Base-by-base conservation (phyloP, 129 eudicot genomes). In the Apium graveolens region DNA sequence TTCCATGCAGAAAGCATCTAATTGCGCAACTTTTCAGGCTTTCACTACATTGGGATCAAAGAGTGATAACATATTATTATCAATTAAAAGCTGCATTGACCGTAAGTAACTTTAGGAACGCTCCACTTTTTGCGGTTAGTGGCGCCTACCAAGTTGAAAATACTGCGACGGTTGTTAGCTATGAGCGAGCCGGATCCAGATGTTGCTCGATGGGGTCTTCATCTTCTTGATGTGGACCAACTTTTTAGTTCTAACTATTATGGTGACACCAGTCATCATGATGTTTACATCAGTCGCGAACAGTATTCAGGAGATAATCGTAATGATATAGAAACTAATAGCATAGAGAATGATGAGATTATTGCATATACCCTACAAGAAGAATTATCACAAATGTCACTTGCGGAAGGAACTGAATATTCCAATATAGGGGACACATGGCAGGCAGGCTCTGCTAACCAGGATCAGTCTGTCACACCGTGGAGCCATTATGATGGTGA, bases 351-450 rank as follows among this genome's bases (percentile, higher is more conserved):
- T 73, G 98, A 90, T 66, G 92, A 86, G 84, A 82, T 84, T 82
- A 73, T 86, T 68, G 93, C 93, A 74, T 91, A 78, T 80, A 78
- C 96, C 78, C 92, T 92, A 76, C 96, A 92, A 81, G 93, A 90
- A 85, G 93, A 92, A 86, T 76, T 92, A 66, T 79, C 88, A 73
- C 89, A 87, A 70, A 76, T 90, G 78, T 82, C 98, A 17, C 83
- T 88, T 81, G 73, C 77, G 79, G 96, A 86, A 73, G 91, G 79
- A 60, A 78, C 84, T 82, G 91, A 85, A 76, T 76, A 43, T 75
- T 78, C 89, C 42, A 72, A 81, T 78, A 66, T 79, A 75, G 85
- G 44, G 60, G 84, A 85, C 48, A 16, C 39, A 31, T 62, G 81
- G 69, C 88, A 83, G 79, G 74, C 84, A 69, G 71, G 91, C 70